Evolutionary conservation across 495 filamentous ascomycete species (phyloP).

Genomic region (Alectoria sarmentosa): DNA sequence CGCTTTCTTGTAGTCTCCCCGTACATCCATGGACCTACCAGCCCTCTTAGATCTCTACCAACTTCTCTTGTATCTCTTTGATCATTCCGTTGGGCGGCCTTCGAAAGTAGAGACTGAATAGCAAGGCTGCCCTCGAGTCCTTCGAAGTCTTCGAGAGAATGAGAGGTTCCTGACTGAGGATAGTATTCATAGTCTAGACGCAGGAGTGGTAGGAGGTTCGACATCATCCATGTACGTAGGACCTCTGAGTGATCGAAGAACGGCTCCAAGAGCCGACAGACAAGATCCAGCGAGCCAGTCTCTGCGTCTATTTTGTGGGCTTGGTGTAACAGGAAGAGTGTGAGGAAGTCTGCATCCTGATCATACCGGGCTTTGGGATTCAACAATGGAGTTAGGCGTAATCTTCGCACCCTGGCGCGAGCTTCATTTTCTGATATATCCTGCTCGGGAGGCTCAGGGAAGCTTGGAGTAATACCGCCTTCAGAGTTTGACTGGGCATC

Average conservation of each 20-base stretch:
- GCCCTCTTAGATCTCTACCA: slow-evolving; percentile 63
- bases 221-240: slow-evolving; percentile 70
- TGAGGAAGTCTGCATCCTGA: slow-evolving; percentile 46
- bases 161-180: slow-evolving; percentile 45
- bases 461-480: not conserved
- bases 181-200: slow-evolving; percentile 84
- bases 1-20: slow-evolving; percentile 58
- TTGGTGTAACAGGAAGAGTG: slow-evolving; percentile 68
- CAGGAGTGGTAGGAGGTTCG: slow-evolving; percentile 68
- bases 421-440: slow-evolving; percentile 58
- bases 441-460: not conserved
- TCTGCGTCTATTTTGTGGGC: slow-evolving; percentile 70
- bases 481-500: not conserved
- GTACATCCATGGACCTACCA: slow-evolving; percentile 80
- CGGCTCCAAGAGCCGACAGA: slow-evolving; percentile 63
- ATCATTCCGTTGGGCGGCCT: slow-evolving; percentile 40
- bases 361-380: slow-evolving; percentile 38
- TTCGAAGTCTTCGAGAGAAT: slow-evolving; percentile 56
- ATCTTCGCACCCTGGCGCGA: slow-evolving; percentile 59
- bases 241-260: slow-evolving; percentile 62
- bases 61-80: slow-evolving; percentile 40
- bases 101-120: slow-evolving; percentile 61
- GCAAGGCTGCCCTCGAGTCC: slow-evolving; percentile 54
- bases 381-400: slow-evolving; percentile 58
- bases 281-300: slow-evolving; percentile 65